These are phyloP conservation scores for Phascolomyces articulosus DNA, from an alignment of 371 early-diverging fungal genomes.

Conservation along the genomic window DNA sequence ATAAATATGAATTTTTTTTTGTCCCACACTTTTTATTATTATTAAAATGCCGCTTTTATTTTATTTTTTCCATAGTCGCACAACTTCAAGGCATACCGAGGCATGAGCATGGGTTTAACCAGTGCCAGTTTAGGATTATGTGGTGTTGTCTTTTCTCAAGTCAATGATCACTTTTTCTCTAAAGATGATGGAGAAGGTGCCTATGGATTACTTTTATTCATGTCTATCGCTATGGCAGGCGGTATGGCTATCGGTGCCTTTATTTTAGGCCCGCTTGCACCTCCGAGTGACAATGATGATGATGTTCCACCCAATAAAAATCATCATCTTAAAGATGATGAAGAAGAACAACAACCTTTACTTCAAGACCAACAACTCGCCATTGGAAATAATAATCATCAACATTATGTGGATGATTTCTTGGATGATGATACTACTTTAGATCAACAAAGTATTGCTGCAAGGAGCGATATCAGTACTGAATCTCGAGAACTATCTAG, in stretches of 20 bases:
- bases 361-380: slow-evolving; percentile 3
- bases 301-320: slow-evolving; percentile 1
- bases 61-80: slow-evolving; percentile 24
- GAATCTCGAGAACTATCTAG: slow-evolving; percentile 23
- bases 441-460: neutral
- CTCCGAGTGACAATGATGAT: too few relatives aligned
- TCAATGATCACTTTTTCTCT: slow-evolving; percentile 43
- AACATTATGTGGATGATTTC: neutral
- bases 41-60: neutral
- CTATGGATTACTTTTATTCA: slow-evolving; percentile 39
- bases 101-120: slow-evolving; percentile 46
- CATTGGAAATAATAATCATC: too few relatives aligned
- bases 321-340: slow-evolving; percentile 10
- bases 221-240: slow-evolving; percentile 26
- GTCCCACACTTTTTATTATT: too few relatives aligned
- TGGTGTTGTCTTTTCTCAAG: slow-evolving; percentile 49
- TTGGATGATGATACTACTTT: neutral
- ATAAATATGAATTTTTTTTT: too few relatives aligned
- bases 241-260: slow-evolving; percentile 39
- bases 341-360: slow-evolving; percentile 12
- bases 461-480: neutral
- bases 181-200: slow-evolving; percentile 24
- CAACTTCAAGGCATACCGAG: slow-evolving; percentile 45
- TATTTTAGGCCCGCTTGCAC: slow-evolving; percentile 28
- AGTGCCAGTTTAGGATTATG: slow-evolving; percentile 43